Base-by-base conservation (phyloP, 345 rosid species). In the Aethionema arabicum region DNA sequence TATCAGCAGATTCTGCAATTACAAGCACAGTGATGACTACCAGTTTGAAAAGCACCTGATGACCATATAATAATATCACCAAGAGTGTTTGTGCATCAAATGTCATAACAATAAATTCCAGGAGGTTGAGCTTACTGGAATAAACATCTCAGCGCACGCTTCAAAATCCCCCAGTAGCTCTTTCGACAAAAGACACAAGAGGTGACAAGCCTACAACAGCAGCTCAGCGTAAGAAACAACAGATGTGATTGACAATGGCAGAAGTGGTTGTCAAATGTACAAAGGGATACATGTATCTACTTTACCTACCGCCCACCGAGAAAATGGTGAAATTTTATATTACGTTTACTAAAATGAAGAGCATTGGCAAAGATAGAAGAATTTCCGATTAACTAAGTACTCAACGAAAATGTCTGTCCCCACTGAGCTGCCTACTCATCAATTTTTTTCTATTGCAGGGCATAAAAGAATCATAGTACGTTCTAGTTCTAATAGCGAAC, bases 11-110 rank as follows among this genome's bases (percentile, higher is more conserved):
- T 77, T 93, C 99, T 73, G 95, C 95, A 83, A 93, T 93, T 70
- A 93, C 99, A 78, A 93, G 99, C 61, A 90, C 99, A 75, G 99
- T 93, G 56, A 93, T 93, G 85, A 93, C 99, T 73, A 93, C 99
- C 70, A 93, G 80, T 96, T 93, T 93, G 90, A 93, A 93, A 79
- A 93, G 97, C 59, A 87, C 97, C 99, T 93, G 92, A 77, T 79
- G 59, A 83, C 70, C 77, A 82, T 72, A 62, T 54, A 63, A 67
- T 52, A 64, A 59, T 63, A 66, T 75, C 69, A 77, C 72, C 41
- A 65, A 10, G 31, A 70, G 12, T 35, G 56, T 60, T 53, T 65
- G 36, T 56, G 69, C 50, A 50, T 50, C 59, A 4, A 29, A 67
- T 74, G 53, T 45, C 31, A 61, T 39, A 29, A 56, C 12, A 66